A percentile compares a stretch with the other conserved stretches of the same genome.
Conservation (phyloP, 345 rosid genomes). For the Eucalyptus sideroxylon region DNA sequence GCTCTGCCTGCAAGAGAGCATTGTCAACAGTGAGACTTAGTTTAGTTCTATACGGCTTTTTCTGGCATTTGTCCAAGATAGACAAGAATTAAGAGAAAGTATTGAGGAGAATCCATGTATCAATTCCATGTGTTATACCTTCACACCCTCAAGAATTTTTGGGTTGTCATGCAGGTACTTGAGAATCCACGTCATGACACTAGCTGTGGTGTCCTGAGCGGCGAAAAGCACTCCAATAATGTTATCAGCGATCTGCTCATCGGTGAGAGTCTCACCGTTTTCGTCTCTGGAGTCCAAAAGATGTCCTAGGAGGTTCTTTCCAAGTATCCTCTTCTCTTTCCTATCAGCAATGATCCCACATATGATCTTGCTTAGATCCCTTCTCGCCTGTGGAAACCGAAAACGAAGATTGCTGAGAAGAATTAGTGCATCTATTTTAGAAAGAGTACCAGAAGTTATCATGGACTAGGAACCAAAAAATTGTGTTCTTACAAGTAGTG, state of each 20-base stretch:
- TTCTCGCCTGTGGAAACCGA: slow-evolving; percentile 33
- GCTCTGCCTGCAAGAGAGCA: slow-evolving; percentile 32
- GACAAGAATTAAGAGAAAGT: neutral
- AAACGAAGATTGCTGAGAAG: neutral
- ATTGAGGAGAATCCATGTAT: neutral
- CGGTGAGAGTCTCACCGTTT: slow-evolving; percentile 12
- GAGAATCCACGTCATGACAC: slow-evolving; percentile 71
- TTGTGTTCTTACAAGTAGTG: slow-evolving; percentile 23
- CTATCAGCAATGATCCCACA: slow-evolving; percentile 34
- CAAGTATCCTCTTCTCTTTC: slow-evolving; percentile 28
- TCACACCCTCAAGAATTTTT: slow-evolving; percentile 56
- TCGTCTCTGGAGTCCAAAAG: slow-evolving; percentile 38
- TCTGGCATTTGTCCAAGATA: neutral
- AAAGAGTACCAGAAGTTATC: neutral
- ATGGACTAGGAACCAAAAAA: neutral
- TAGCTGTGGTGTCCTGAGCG: slow-evolving; percentile 72
- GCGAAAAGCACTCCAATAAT: slow-evolving; percentile 64
- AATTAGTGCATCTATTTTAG: neutral
- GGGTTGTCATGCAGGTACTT: slow-evolving; percentile 68
- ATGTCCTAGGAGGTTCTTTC: slow-evolving; percentile 34
- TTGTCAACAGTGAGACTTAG: neutral
- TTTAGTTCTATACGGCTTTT: neutral
- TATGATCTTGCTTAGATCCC: slow-evolving; percentile 34
- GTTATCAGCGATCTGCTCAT: slow-evolving; percentile 55
- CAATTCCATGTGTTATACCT: slow-evolving; percentile 20